Evolutionary conservation across 2,329 filamentous ascomycete species (phyloP), one percentile per base, ranked within the genome.

Genomic region (Exophiala dermatitidis): DNA sequence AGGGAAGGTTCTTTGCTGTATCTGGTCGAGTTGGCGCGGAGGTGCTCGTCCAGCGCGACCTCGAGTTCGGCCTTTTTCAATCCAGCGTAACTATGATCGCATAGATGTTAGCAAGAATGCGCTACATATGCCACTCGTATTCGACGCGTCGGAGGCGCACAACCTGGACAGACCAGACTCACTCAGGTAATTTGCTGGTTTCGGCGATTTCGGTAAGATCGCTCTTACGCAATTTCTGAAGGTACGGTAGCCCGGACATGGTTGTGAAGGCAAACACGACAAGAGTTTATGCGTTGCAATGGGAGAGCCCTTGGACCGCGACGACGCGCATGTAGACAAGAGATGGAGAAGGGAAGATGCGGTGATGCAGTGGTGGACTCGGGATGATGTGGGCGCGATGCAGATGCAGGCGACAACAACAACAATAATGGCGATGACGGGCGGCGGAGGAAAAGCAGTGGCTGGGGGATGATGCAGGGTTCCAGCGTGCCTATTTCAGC

Each of bases 221-320:
- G 63, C 77, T 78, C 78, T 95, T 95, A 75, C 86, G 85, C 78
- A 93, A 86, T 69, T 80, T 79, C 70, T 84, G 80, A 68, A 95
- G 78, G 82, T 86, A 95, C 63, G 82, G 81, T 62, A 72, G 73
- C 63, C 73, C 72, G 58, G 82, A 82, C 83, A 87, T 87, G 64
- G 68, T 78, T 64, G 32, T 26, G 29, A 34, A 32, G 19, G n/a
- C 19, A 63, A 63, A 19, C 8, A 5, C 32, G 12, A 10, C 4
- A 30, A 10, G 32, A 36, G 12, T 5, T 45, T n/a, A 29, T 32
- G 1, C 6, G 43, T 44, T 38, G 50, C 43, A 41, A 52, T 42
- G 12, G 33, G 34, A 19, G 32, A 41, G 12, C 12, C 5, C 38
- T 26, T 41, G 6, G 4, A 41, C 10, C 26, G 49, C 10, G 29